Evolutionary conservation across 1,284 basidiomycete species (phyloP), one percentile per base, ranked within the genome.

Genomic region (Ustilago xerochloae): DNA sequence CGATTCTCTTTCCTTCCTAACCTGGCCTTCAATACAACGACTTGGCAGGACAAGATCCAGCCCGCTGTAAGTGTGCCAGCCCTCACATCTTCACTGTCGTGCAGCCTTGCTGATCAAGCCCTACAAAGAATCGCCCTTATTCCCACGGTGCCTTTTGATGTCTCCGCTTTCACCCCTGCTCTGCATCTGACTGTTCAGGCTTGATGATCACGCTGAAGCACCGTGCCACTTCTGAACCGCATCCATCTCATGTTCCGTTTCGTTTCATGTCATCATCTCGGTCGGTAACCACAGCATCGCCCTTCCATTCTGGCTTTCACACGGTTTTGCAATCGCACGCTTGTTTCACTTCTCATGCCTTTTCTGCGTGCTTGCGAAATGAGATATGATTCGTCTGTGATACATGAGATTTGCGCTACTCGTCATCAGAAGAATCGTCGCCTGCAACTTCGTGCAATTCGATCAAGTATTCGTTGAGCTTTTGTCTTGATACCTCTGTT

Each of bases 391-490:
- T 47, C 28, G 26, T n/a, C 6, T 20, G 16, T 32, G 24, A 18
- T 22, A 20, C 15, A n/a, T 41, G 18, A 32, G 15, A 16, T 30
- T 24, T 51, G 26, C 35, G 10, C 28, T 41, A 35, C 35, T 73
- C 64, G 51, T 69, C 71, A 20, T 51, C 51, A 18, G 54, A 52
- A 15, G 38, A 56, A 16, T 67, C 52, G 24, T 55, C 62, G 8
- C 61, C 69, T 5, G 54, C 78, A 6, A 76, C 50, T 52, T 79
- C 66, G 67, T 81, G 80, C 20, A 81, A 52, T 48, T 81, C 80
- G 52, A 81, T 80, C 18, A 81, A 60, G 30, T 78, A 79, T 33
- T 81, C 80, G 63, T 80, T 79, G 57, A 78, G 64, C 50, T 80
- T 78, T 24, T 79, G 71, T 10, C 80, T 33, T 10, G 77, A 72